These are phyloP conservation scores for Friedmanniomyces simplex DNA, from an alignment of 495 filamentous ascomycete genomes.

Conservation along the genomic window DNA sequence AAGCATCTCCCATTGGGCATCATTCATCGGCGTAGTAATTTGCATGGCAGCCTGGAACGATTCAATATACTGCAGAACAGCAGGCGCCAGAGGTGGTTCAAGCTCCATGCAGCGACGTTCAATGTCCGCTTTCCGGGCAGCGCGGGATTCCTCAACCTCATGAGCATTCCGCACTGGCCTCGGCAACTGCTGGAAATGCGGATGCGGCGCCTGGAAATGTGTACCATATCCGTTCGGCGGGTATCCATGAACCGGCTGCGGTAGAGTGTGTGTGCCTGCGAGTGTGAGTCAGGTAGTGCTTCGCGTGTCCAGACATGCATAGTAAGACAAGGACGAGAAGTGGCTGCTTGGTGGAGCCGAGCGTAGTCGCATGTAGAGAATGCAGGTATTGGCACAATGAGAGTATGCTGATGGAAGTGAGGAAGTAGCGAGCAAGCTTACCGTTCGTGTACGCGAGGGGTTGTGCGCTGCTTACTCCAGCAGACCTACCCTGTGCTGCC, in stretches of 20 bases:
- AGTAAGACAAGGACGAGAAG: no score
- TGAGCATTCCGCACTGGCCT: slow-evolving; percentile 32
- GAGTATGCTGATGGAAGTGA: background rate
- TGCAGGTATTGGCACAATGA: background rate
- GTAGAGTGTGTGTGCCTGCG: slow-evolving; percentile 2
- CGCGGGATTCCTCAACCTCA: slow-evolving; percentile 39
- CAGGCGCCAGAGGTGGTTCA: slow-evolving; percentile 48
- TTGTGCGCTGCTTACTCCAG: slow-evolving; percentile 1
- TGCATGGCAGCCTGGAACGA: slow-evolving; percentile 61
- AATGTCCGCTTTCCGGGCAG: slow-evolving; percentile 51
- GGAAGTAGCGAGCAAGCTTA: slow-evolving; percentile 7
- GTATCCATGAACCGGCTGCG: background rate
- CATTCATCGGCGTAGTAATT: slow-evolving; percentile 51
- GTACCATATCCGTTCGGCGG: background rate
- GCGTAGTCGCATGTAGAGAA: background rate
- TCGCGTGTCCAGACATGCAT: no score
- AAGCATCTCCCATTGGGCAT: slow-evolving; percentile 53
- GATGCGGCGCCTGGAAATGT: background rate
- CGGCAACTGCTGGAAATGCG: background rate
- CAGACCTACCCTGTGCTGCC: slow-evolving; percentile 8
- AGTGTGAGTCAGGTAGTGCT: background rate
- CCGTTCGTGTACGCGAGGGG: slow-evolving; percentile 3
- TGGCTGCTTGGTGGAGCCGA: no score
- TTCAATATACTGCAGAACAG: slow-evolving; percentile 52
- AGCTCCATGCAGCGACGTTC: slow-evolving; percentile 53